Conservation (phyloP, 2,329 filamentous ascomycete genomes). For the Colletotrichum sp. region DNA sequence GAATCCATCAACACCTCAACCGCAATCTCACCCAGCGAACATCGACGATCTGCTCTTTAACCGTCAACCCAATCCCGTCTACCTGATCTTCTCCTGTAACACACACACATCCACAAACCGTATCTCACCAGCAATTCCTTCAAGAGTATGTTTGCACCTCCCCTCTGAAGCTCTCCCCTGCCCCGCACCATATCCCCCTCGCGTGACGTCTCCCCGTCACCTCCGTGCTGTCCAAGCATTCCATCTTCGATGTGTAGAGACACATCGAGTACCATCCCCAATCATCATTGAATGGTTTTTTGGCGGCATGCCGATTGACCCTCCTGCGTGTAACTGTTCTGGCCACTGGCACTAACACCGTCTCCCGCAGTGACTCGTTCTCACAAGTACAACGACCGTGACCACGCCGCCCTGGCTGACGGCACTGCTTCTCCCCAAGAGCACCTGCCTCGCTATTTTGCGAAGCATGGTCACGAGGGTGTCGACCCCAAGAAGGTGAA, state of each 20-base stretch:
- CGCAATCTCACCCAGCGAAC: not conserved
- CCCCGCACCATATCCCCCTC: constrained; percentile 1
- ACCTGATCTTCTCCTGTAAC: not conserved
- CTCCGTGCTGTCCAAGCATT: not conserved
- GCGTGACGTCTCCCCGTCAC: constrained; percentile 7
- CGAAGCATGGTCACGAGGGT: constrained; percentile 82
- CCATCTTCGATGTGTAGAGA: not conserved
- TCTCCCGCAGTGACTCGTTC: constrained; percentile 85
- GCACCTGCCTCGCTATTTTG: constrained; percentile 89
- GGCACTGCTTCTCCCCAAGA: constrained; percentile 73
- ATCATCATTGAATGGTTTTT: not conserved
- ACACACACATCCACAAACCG: not conserved
- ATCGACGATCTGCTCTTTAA: not conserved
- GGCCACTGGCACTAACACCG: constrained; percentile 10
- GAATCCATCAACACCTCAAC: constrained; percentile 12
- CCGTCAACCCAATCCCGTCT: not conserved
- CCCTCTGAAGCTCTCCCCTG: not conserved
- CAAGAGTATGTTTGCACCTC: constrained; percentile 21
- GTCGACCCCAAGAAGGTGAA: constrained; percentile 91
- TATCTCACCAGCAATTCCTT: not conserved
- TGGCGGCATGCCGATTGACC: not conserved
- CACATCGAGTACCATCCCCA: not conserved
- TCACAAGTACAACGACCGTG: constrained; percentile 93
- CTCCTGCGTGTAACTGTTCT: not conserved
- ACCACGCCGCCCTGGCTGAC: constrained; percentile 81